Percentiles rank a stretch among this genome's conserved stretches.
These are phyloP conservation scores for Neonectria sp. DNA, from an alignment of 2,329 filamentous ascomycete species.

Conservation along the genomic window DNA sequence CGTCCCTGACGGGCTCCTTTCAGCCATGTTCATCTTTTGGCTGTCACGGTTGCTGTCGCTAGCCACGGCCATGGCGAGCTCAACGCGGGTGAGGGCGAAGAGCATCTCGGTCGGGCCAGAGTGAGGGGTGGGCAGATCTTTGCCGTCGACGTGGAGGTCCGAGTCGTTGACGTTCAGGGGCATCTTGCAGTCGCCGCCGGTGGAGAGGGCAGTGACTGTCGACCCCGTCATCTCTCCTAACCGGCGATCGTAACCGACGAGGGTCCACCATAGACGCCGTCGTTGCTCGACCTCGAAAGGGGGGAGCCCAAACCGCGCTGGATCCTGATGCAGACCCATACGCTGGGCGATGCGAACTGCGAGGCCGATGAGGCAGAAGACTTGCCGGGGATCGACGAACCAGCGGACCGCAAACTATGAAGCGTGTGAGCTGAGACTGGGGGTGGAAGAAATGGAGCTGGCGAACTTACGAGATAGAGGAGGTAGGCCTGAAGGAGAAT, in stretches of 20 bases:
- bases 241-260: slow-evolving; percentile 78
- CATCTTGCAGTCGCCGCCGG: slow-evolving; percentile 67
- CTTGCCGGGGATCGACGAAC: slow-evolving; percentile 69
- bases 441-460: neutral
- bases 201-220: slow-evolving; percentile 69
- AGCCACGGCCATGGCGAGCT: slow-evolving; percentile 69
- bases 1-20: slow-evolving; percentile 45
- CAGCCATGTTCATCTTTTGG: slow-evolving; percentile 48
- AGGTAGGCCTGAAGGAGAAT: slow-evolving; percentile 77
- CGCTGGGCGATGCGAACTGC: slow-evolving; percentile 78
- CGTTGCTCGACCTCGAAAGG: slow-evolving; percentile 79
- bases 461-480: slow-evolving; percentile 73
- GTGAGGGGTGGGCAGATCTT: slow-evolving; percentile 65
- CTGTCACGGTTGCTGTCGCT: slow-evolving; percentile 61
- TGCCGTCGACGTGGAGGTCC: slow-evolving; percentile 71
- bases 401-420: slow-evolving; percentile 63
- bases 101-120: slow-evolving; percentile 72
- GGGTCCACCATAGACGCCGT: slow-evolving; percentile 81
- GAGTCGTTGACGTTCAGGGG: slow-evolving; percentile 75
- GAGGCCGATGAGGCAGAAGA: slow-evolving; percentile 70
- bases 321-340: slow-evolving; percentile 78
- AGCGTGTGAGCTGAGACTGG: slow-evolving; percentile 16
- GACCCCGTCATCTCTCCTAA: slow-evolving; percentile 77
- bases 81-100: slow-evolving; percentile 70
- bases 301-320: slow-evolving; percentile 64